Conservation (phyloP, 2,329 filamentous ascomycete genomes). For the Penicillium sp. region DNA sequence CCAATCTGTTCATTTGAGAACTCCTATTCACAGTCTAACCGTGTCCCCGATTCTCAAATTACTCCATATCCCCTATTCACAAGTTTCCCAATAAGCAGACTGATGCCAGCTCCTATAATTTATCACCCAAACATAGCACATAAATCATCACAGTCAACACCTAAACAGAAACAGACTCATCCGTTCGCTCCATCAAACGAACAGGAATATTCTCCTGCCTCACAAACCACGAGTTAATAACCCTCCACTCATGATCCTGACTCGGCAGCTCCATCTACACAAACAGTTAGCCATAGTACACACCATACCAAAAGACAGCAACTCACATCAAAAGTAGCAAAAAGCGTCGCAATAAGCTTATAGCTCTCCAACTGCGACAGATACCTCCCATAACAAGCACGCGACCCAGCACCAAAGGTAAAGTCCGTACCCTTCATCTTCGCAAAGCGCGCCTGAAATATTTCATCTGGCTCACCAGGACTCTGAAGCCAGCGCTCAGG, state of each 20-base stretch:
- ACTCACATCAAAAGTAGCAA: conserved; percentile 46
- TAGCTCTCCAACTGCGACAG: conserved; percentile 21
- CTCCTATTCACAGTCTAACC: background rate
- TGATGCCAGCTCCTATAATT: background rate
- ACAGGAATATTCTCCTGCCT: conserved; percentile 29
- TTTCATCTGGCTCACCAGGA: conserved; percentile 10
- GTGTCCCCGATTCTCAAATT: background rate
- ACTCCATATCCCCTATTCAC: background rate
- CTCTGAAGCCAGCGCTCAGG: conserved; percentile 32
- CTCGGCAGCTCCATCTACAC: conserved; percentile 38
- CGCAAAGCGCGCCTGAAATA: conserved; percentile 11
- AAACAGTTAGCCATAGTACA: background rate
- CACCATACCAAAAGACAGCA: background rate
- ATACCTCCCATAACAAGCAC: conserved; percentile 18
- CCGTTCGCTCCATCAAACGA: conserved; percentile 5
- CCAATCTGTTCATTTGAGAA: background rate
- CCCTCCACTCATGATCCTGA: conserved; percentile 37
- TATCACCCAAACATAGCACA: background rate
- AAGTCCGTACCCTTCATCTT: conserved; percentile 24
- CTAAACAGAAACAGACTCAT: background rate
- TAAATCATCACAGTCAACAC: background rate
- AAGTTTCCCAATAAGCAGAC: background rate
- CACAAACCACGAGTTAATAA: conserved; percentile 45
- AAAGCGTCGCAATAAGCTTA: conserved; percentile 32
- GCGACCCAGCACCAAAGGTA: conserved; percentile 21